Conservation (phyloP, 257 asterid genomes). For the Rehmannia glutinosa region DNA sequence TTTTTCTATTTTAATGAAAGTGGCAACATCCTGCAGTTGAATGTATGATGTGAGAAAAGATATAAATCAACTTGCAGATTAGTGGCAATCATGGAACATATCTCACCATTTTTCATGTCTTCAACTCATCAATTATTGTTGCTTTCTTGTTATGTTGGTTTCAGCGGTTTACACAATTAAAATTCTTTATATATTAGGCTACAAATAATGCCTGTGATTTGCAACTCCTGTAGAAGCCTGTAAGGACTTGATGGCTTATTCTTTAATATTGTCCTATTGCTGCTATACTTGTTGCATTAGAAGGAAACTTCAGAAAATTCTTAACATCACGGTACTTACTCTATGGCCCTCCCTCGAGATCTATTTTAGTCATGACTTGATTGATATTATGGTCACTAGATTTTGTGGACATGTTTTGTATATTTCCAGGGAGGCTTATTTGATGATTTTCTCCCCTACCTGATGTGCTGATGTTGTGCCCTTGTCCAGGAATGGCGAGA, state of each 20-base stretch:
- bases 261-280: slow-evolving; percentile 82
- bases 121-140: background rate
- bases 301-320: slow-evolving; percentile 59
- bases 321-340: too few species aligned
- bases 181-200: too few species aligned
- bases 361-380: too few species aligned
- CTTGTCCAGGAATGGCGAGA: slow-evolving; percentile 91
- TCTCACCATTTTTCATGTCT: background rate
- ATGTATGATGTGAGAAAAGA: background rate
- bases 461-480: slow-evolving; percentile 96
- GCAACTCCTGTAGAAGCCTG: slow-evolving; percentile 85
- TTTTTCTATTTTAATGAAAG: background rate
- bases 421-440: slow-evolving; percentile 69
- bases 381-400: too few species aligned
- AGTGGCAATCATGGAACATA: background rate
- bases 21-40: background rate
- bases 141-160: background rate
- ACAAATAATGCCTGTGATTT: too few species aligned
- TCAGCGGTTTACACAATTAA: background rate
- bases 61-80: background rate
- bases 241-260: slow-evolving; percentile 87
- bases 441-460: slow-evolving; percentile 84
- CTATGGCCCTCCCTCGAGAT: too few species aligned
- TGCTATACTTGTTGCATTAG: slow-evolving; percentile 93
- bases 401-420: background rate